Percentiles rank a stretch among this genome's conserved stretches.
These are phyloP conservation scores for Millerozyma acaciae DNA, from an alignment of 805 yeast species.

Conservation along the genomic window DNA sequence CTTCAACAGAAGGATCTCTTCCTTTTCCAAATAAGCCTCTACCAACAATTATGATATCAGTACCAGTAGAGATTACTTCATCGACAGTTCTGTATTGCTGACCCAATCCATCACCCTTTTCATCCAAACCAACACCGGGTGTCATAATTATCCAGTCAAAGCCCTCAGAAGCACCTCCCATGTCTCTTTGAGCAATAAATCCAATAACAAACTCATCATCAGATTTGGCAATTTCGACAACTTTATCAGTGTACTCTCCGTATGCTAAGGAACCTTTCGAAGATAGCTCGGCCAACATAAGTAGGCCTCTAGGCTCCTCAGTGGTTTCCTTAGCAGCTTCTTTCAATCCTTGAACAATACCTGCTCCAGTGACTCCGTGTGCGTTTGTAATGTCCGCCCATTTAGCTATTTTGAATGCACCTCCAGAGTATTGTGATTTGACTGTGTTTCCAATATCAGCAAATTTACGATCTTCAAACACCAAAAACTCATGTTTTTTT, in stretches of 20 bases:
- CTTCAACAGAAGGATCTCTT: slow-evolving; percentile 84
- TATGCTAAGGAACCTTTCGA: slow-evolving; percentile 91
- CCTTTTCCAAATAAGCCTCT: slow-evolving; percentile 94
- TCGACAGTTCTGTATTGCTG: slow-evolving; percentile 94
- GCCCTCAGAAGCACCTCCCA: slow-evolving; percentile 80
- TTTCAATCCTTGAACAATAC: slow-evolving; percentile 84
- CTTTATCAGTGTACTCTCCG: slow-evolving; percentile 83
- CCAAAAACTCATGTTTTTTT: slow-evolving; percentile 78
- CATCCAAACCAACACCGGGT: slow-evolving; percentile 98
- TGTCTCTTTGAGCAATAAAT: slow-evolving; percentile 86
- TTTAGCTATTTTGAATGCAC: slow-evolving; percentile 79
- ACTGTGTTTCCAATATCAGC: slow-evolving; percentile 99
- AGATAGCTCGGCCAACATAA: slow-evolving; percentile 94
- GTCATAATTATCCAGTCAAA: slow-evolving; percentile 97
- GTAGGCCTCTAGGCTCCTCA: slow-evolving; percentile 76
- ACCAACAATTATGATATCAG: slow-evolving; percentile 96
- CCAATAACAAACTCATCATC: slow-evolving; percentile 93
- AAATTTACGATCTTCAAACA: slow-evolving; percentile 96
- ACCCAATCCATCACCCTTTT: slow-evolving; percentile 92
- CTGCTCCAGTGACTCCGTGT: slow-evolving; percentile 94
- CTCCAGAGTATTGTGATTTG: slow-evolving; percentile 87
- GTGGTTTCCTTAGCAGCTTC: slow-evolving; percentile 74
- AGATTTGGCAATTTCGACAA: slow-evolving; percentile 84
- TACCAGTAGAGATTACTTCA: slow-evolving; percentile 79
- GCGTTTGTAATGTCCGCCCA: slow-evolving; percentile 99